phyloP scores from a whole-genome alignment of 148 eudicot species.

The Selenicereus undatus region DNA sequence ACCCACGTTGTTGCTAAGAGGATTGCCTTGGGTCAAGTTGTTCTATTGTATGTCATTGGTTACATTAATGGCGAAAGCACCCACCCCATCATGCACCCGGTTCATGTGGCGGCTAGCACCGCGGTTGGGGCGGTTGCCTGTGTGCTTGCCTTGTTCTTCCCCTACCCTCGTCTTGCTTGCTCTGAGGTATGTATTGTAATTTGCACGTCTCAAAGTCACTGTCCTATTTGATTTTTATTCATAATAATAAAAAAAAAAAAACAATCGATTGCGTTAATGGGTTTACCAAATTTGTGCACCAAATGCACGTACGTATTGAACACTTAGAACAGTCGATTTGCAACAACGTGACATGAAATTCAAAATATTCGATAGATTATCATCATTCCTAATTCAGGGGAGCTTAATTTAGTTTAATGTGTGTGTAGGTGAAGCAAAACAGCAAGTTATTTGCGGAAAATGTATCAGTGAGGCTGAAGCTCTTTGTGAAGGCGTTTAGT shows the following conservation, averaged over 20 bases:
- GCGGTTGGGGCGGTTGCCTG: conserved; percentile 68
- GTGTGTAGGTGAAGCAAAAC: conserved; percentile 48
- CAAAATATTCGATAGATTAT: too few relatives aligned
- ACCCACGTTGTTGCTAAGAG: conserved; percentile 54
- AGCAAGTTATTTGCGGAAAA: conserved; percentile 56
- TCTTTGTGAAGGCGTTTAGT: conserved; percentile 61
- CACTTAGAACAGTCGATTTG: not conserved
- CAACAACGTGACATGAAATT: not conserved
- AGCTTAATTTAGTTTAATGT: not conserved
- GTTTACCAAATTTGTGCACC: not conserved
- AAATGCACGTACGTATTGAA: not conserved
- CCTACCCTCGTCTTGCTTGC: conserved; percentile 55
- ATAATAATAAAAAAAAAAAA: too few relatives aligned
- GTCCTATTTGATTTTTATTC: not conserved
- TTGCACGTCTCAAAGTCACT: too few relatives aligned
- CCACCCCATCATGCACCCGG: conserved; percentile 65
- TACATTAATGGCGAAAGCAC: conserved; percentile 36
- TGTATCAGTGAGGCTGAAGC: conserved; percentile 50
- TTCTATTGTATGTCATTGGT: conserved; percentile 53
- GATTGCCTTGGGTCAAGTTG: conserved; percentile 71
- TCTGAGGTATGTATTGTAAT: conserved; percentile 37
- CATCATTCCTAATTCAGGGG: too few relatives aligned
- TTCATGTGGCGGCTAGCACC: conserved; percentile 69
- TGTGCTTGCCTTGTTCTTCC: conserved; percentile 61
- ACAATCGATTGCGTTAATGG: too few relatives aligned